Conservation (phyloP, 1,284 basidiomycete genomes). For the Sparassis latifolia region DNA sequence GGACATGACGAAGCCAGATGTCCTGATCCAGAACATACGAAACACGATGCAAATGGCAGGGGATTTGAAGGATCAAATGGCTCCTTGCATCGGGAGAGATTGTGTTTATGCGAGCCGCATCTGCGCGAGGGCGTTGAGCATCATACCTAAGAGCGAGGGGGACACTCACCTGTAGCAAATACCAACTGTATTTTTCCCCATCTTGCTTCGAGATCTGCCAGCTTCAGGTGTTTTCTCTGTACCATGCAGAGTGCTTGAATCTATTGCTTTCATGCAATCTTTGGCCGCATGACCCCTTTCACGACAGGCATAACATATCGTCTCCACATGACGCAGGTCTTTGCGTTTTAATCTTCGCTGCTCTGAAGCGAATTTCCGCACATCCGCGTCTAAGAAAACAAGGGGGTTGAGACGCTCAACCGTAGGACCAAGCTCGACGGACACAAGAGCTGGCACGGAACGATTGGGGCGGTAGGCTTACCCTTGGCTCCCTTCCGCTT, state of each 20-base stretch:
- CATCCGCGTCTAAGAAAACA: slow-evolving; percentile 11
- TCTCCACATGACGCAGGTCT: slow-evolving; percentile 50
- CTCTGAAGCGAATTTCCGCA: slow-evolving; percentile 39
- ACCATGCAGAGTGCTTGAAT: slow-evolving; percentile 15
- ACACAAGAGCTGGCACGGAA: too few relatives aligned
- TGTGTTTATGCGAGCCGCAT: slow-evolving; percentile 80
- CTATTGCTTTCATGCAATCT: slow-evolving; percentile 64
- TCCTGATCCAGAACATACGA: slow-evolving; percentile 78
- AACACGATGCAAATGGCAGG: slow-evolving; percentile 87
- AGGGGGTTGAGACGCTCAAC: too few relatives aligned
- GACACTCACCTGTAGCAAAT: slow-evolving; percentile 73
- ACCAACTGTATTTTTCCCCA: slow-evolving; percentile 41
- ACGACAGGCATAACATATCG: slow-evolving; percentile 86
- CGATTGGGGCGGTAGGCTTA: too few relatives aligned
- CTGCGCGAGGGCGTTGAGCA: slow-evolving; percentile 32
- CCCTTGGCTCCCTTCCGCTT: too few relatives aligned
- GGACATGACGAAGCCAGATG: slow-evolving; percentile 82
- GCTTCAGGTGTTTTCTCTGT: slow-evolving; percentile 15
- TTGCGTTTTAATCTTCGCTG: slow-evolving; percentile 62
- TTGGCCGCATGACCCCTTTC: slow-evolving; percentile 79
- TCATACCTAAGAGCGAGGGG: too few relatives aligned
- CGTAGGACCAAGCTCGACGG: too few relatives aligned
- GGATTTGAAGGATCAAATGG: slow-evolving; percentile 59
- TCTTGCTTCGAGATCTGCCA: slow-evolving; percentile 9
- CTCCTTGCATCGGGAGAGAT: slow-evolving; percentile 71